phyloP scores from a whole-genome alignment of 202 grass and related monocot genomes.

The Saccharum hybrid region DNA sequence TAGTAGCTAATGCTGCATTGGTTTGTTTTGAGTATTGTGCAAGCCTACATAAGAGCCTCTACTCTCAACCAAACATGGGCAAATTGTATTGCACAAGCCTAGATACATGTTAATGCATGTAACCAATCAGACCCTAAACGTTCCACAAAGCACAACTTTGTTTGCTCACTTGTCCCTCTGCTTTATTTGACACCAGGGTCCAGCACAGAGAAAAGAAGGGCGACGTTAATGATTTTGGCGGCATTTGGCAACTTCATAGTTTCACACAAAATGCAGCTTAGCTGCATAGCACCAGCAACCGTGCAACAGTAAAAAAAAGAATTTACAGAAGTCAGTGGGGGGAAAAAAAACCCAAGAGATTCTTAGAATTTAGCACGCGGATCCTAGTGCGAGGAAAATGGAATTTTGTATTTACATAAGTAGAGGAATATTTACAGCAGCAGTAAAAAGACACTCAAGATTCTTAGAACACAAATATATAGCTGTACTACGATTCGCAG shows the following conservation, averaged over 20 bases:
- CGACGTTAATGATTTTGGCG: too few relatives aligned
- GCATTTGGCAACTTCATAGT: neutral
- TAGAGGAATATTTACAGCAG: neutral
- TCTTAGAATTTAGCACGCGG: neutral
- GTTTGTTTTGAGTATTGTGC: too few relatives aligned
- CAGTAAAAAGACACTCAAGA: conserved; percentile 7
- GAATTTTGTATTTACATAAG: conserved; percentile 18
- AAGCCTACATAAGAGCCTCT: too few relatives aligned
- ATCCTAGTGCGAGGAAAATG: neutral
- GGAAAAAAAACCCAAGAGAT: neutral
- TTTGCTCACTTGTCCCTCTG: too few relatives aligned
- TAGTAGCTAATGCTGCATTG: too few relatives aligned
- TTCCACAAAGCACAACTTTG: too few relatives aligned
- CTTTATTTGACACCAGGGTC: too few relatives aligned
- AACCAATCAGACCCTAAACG: too few relatives aligned
- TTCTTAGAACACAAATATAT: conserved; percentile 22
- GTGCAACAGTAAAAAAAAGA: neutral
- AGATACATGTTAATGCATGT: too few relatives aligned
- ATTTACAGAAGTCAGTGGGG: neutral
- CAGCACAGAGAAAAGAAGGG: too few relatives aligned
- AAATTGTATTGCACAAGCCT: too few relatives aligned
- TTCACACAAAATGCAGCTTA: neutral
- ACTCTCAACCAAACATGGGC: too few relatives aligned
- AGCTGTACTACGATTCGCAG: neutral
- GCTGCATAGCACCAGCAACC: neutral